These are phyloP conservation scores for Epithemia pelagica DNA, from an alignment of 108 stramenopile genomes.

Conservation along the genomic window DNA sequence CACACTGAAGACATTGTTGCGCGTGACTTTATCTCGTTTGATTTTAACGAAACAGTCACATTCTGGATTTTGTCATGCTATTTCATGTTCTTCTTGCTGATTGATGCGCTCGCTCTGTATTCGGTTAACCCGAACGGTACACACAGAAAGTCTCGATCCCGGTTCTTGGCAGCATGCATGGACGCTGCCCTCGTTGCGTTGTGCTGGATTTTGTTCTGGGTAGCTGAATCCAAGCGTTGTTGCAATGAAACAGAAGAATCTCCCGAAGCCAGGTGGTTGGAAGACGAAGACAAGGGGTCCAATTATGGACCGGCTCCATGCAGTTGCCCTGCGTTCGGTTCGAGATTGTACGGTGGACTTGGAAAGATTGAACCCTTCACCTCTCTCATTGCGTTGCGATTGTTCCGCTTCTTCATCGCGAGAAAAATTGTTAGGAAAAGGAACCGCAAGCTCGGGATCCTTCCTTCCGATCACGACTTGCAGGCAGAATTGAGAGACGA, in stretches of 20 bases:
- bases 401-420: slow-evolving; percentile 51
- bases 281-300: too few relatives aligned
- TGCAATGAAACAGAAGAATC: slow-evolving; percentile 22
- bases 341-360: slow-evolving; percentile 53
- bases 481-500: neutral
- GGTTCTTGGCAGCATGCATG: slow-evolving; percentile 26
- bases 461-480: slow-evolving; percentile 7
- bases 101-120: neutral
- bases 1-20: slow-evolving; percentile 13
- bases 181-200: slow-evolving; percentile 40
- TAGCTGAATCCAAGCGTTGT: slow-evolving; percentile 62
- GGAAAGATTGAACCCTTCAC: slow-evolving; percentile 76
- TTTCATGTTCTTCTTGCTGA: slow-evolving; percentile 14
- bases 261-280: too few relatives aligned
- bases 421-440: too few relatives aligned
- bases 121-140: neutral
- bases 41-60: slow-evolving; percentile 7
- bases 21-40: slow-evolving; percentile 4
- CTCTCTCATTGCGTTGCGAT: slow-evolving; percentile 47
- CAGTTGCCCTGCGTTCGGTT: slow-evolving; percentile 48
- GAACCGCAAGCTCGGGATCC: too few relatives aligned
- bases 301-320: slow-evolving; percentile 14
- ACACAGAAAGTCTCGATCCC: neutral
- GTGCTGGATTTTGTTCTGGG: slow-evolving; percentile 49
- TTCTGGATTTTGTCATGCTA: slow-evolving; percentile 55